Base-by-base conservation (phyloP, 2,329 filamentous ascomycete genomes). In the Emmonsiellopsis sp. region DNA sequence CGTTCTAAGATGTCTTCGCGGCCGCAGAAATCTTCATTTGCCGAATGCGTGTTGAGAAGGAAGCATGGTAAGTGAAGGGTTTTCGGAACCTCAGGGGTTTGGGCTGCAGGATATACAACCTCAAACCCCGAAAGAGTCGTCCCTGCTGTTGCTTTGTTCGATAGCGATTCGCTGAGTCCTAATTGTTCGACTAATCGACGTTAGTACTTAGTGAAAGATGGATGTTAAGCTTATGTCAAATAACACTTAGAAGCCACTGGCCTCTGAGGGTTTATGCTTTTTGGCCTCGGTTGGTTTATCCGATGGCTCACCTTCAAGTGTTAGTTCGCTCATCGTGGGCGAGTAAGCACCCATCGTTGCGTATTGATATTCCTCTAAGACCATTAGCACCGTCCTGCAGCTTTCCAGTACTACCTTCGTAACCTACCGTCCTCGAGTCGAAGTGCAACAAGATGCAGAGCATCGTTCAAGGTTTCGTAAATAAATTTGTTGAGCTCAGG, bases 1-100 rank as follows among this genome's bases (percentile, higher is more conserved):
- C 49, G 42, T n/a, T 57, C 53, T 32, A 62, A 27, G 17, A 62
- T 60, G 50, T 59, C 61, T 50, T 61, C 56, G 9, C 58, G 59
- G 21, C 61, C 60, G 34, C 56, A 60, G 49, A 61, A 62, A 42
- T 60, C 56, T 13, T 53, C 36, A 49, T 62, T 55, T 34, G 31
- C 37, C 33, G 37, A 34, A 46, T 53, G 17, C 7, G 49, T 43
- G 33, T 56, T 47, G 31, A 55, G 43, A 45, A 53, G 31, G 31
- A 31, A 40, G 37, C 53, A 57, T 34, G 55, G 55, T 44, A 57
- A 47, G 8, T 45, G 13, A 37, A 51, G 54, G 36, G 52, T 40
- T 39, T 42, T 53, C 33, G n/a, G 42, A 37, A 50, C 33, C 34
- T 50, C 42, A 51, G 36, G 11, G 43, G 33, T 31, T 48, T 11